Evolutionary conservation across 352 stramenopile genomes (phyloP).

Genomic region (Thraustotheca clavata): DNA sequence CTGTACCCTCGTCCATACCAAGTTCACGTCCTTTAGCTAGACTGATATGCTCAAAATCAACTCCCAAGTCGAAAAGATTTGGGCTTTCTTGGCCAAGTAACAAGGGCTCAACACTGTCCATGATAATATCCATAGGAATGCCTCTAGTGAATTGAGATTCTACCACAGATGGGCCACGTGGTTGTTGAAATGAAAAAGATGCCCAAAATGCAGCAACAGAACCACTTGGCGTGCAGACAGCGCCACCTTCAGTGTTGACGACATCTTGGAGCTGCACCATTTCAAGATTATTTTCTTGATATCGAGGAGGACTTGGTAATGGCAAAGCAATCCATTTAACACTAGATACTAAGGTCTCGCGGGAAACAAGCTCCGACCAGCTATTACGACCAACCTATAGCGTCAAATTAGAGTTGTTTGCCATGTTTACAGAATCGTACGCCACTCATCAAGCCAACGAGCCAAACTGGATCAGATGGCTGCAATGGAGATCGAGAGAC

Average conservation of each 20-base stretch:
- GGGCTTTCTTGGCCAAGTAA: constrained; percentile 53
- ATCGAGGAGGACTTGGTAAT: constrained; percentile 71
- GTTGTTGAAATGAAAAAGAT: constrained; percentile 83
- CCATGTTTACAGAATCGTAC: constrained; percentile 13
- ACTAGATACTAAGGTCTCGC: constrained; percentile 75
- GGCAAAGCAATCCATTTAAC: constrained; percentile 81
- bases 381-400: constrained; percentile 46
- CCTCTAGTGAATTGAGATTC: constrained; percentile 82
- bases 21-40: constrained; percentile 84
- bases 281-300: constrained; percentile 83
- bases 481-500: constrained; percentile 48
- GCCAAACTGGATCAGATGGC: constrained; percentile 74
- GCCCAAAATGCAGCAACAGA: constrained; percentile 78
- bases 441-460: constrained; percentile 77
- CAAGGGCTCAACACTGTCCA: constrained; percentile 70
- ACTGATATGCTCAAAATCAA: constrained; percentile 84
- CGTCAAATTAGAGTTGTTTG: not conserved
- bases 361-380: constrained; percentile 74
- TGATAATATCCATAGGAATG: constrained; percentile 82
- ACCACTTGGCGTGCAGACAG: constrained; percentile 58
- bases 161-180: constrained; percentile 54
- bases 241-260: constrained; percentile 69
- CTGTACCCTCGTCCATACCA: constrained; percentile 67
- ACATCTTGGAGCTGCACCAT: constrained; percentile 82
- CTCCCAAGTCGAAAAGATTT: constrained; percentile 69